These are phyloP conservation scores for Magnusiomyces suaveolens DNA, from an alignment of 1,139 yeast species.

Conservation along the genomic window DNA sequence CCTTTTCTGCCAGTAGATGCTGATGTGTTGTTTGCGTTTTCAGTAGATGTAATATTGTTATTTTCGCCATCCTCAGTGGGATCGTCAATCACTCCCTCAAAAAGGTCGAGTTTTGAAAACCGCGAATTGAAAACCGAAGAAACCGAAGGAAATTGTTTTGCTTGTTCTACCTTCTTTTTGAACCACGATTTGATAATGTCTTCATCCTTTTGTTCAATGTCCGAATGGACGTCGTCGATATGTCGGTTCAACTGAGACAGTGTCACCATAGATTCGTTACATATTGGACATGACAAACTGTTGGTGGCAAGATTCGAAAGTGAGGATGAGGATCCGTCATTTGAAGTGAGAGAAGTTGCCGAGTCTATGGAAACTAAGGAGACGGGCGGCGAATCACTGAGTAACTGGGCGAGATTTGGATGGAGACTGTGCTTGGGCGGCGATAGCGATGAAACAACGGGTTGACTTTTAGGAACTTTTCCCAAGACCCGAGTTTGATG, in stretches of 20 bases:
- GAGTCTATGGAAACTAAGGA: slow-evolving; percentile 21
- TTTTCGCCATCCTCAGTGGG: background rate
- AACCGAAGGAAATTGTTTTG: slow-evolving; percentile 25
- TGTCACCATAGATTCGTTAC: slow-evolving; percentile 50
- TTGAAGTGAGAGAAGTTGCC: slow-evolving; percentile 17
- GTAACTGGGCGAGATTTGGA: background rate
- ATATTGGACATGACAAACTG: slow-evolving; percentile 53
- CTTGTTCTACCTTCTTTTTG: slow-evolving; percentile 24
- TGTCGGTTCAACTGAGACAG: slow-evolving; percentile 57
- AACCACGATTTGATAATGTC: slow-evolving; percentile 38
- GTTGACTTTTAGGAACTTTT: too few relatives aligned
- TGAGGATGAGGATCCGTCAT: slow-evolving; percentile 15
- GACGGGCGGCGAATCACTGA: slow-evolving; percentile 14
- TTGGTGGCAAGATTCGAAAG: slow-evolving; percentile 16
- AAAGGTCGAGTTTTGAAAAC: slow-evolving; percentile 30
- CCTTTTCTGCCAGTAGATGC: background rate
- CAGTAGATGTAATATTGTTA: background rate
- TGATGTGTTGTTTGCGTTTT: background rate
- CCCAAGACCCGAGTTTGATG: too few relatives aligned
- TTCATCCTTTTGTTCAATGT: slow-evolving; percentile 27
- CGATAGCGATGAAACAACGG: too few relatives aligned
- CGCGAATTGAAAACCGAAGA: slow-evolving; percentile 26
- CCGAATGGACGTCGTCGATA: slow-evolving; percentile 57
- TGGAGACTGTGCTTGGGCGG: too few relatives aligned
- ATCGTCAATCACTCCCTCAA: slow-evolving; percentile 21